Base-by-base conservation (phyloP, 2,329 filamentous ascomycete species). In the Boeremia exigua region DNA sequence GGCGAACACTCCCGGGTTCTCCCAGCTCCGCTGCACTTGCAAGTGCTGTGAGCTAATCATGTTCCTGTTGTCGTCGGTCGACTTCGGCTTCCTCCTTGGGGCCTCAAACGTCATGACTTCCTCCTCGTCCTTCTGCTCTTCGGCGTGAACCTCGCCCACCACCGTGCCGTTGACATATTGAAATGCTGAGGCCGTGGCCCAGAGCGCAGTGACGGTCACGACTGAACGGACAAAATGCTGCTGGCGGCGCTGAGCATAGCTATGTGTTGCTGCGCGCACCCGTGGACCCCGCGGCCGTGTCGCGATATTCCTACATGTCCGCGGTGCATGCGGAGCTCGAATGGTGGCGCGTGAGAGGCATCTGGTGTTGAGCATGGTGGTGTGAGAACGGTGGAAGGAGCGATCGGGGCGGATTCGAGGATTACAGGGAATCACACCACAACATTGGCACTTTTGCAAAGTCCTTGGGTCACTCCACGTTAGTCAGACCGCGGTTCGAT, bases 1-100 rank as follows among this genome's bases (percentile, higher is more conserved):
- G 5, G 89, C 87, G 76, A 96, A 98, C 0, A 98, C 89, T 2
- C 93, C 95, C 0, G 95, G 94, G 57, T 90, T 88, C 75, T 87
- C 86, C 81, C 86, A 84, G 75, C 91, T 96, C 70, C 86, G 86
- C 78, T 90, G 92, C 55, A 96, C 90, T 78, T 97, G 94, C 6
- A 91, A 78, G 77, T 96, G 92, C 73, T 96, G 91, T 10, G 90
- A 91, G 70, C 90, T 94, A 65, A 96, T 86, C 54, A 90, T 77
- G 51, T 92, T 89, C 54, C 90, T 79, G 60, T 88, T 88, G 61
- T 92, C 88, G 73, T 93, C 90, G 62, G 86, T 86, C 6, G 86
- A 87, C 1, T 67, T 66, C 2, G 78, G 72, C 52, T 78, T 79
- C 58, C 82, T 80, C 59, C 87, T 81, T 23, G 85, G 77, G 71